These are phyloP conservation scores for Gremmenia infestans DNA, from an alignment of 2,329 filamentous ascomycete genomes.

Conservation along the genomic window DNA sequence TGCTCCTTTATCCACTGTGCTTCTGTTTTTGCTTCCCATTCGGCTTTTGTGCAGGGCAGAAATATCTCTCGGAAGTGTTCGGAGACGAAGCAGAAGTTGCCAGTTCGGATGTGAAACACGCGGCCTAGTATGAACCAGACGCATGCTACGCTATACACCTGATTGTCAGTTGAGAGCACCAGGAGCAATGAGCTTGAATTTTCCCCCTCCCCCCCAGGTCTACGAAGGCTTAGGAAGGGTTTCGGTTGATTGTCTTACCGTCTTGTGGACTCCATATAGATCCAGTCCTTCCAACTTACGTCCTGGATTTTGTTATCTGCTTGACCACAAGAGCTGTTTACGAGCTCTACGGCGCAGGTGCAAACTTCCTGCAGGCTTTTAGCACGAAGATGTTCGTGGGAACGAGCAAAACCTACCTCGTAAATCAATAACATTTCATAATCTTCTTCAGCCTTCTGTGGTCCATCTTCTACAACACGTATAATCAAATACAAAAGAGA, in stretches of 20 bases:
- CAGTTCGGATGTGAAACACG: neutral
- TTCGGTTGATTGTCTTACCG: constrained; percentile 8
- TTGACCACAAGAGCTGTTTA: neutral
- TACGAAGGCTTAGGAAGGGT: neutral
- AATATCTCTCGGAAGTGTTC: neutral
- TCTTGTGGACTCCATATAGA: constrained; percentile 20
- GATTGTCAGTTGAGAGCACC: neutral
- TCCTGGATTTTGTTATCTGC: neutral
- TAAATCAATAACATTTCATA: constrained; percentile 4
- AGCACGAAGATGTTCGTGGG: neutral
- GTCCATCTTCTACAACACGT: constrained; percentile 10
- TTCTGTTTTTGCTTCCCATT: constrained; percentile 10
- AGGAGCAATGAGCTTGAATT: too few species aligned
- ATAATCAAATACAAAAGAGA: constrained; percentile 20
- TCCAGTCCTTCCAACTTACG: constrained; percentile 22
- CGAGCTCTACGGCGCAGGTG: neutral
- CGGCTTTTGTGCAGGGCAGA: constrained; percentile 4
- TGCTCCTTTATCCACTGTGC: constrained; percentile 7
- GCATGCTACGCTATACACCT: neutral
- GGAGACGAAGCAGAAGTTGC: neutral
- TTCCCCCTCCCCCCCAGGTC: too few species aligned
- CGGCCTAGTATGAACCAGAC: constrained; percentile 8
- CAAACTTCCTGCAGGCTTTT: constrained; percentile 1
- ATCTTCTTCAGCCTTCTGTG: constrained; percentile 2
- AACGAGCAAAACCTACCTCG: neutral